Evolutionary conservation across 257 asterid species (phyloP).

Genomic region (Capsicum rhomboideum): DNA sequence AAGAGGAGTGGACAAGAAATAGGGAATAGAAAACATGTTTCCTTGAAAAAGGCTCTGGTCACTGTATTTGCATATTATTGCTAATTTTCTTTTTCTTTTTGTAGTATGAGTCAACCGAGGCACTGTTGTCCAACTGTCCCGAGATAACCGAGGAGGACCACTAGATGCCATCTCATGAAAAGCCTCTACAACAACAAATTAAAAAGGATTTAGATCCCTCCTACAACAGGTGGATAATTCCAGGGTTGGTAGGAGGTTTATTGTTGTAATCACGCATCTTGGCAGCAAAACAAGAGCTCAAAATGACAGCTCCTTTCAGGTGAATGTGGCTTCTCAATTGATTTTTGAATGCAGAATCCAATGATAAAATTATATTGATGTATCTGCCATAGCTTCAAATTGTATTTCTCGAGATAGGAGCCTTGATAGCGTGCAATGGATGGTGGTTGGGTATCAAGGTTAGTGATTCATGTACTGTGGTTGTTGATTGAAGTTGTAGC

Average conservation of each 20-base stretch:
- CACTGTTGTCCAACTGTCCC: slow-evolving; percentile 52
- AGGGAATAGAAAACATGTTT: background rate
- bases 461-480: background rate
- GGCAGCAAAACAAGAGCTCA: background rate
- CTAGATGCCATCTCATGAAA: slow-evolving; percentile 15
- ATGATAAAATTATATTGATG: background rate
- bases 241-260: background rate
- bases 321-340: background rate
- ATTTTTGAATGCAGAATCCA: background rate
- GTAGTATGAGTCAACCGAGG: slow-evolving; percentile 69
- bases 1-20: background rate
- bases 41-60: background rate
- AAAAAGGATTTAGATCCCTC: background rate
- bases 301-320: background rate
- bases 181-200: background rate
- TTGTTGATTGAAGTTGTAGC: background rate
- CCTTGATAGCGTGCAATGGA: background rate
- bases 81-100: slow-evolving; percentile 8
- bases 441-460: background rate
- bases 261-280: background rate
- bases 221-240: background rate
- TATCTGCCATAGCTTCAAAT: background rate
- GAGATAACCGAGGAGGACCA: slow-evolving; percentile 79
- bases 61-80: background rate
- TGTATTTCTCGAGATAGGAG: background rate